Evolutionary conservation across 371 early-diverging fungal genomes (phyloP), one percentile per base, ranked within the genome.

Genomic region (Zychaea mexicana): DNA sequence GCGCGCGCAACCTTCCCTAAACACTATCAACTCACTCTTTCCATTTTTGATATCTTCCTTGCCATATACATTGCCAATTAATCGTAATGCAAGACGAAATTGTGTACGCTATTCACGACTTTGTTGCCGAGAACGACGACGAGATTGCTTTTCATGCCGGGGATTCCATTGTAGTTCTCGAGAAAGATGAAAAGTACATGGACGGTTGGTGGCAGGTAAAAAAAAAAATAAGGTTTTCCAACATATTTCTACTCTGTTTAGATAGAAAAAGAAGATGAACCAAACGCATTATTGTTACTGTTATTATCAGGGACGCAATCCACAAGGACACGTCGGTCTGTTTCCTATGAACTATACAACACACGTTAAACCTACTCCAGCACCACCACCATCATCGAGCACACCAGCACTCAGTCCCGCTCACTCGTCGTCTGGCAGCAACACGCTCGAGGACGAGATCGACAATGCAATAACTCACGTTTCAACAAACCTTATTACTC

Each of bases 171-270:
- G 67, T 87, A 12, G 92, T 94, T 3, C 68, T 92, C 24, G 91
- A 92, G 68, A 85, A 83, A 67, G 94, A 94, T 68, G 93, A 92
- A 49, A 79, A 86, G 53, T 93, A 88, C 69, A 79, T 82, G 22
- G 94, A 94, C 73, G 93, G 93, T 28, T 94, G 94, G 94, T 94
- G 92, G 92, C 87, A 90, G 88, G 92, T 90, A 85, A 78, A 8
- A 24, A 39, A 38, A 28, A 57, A 19, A 57, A n/a, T 7, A 57
- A 42, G 26, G 19, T 24, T 27, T 47, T 17, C 4, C 26, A 15
- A 22, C 13, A 30, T 24, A 8, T 30, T 24, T 27, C 26, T 22
- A 27, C 24, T n/a, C 17, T 55, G 27, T 31, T 13, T 33, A 12
- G 33, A 8, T 5, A 33, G 5, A 36, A 5, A 56, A 33, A 2